A percentile compares a stretch with the other conserved stretches of the same genome.
Evolutionary conservation across 176 grass and related monocot genomes (phyloP).

Genomic region (Stipa capillata): DNA sequence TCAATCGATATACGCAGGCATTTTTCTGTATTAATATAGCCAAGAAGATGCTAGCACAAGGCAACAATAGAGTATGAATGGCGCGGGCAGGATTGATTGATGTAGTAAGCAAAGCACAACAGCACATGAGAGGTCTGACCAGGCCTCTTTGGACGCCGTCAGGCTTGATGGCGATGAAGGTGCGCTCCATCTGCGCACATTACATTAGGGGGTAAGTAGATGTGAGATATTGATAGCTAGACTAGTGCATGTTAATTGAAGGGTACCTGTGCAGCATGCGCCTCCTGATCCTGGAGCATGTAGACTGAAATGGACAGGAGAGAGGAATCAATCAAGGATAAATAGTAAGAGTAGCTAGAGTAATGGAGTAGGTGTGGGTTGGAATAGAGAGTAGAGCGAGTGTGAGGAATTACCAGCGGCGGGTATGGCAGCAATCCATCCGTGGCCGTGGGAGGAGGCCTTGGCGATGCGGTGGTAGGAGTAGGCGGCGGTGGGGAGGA

Average conservation of each 20-base stretch:
- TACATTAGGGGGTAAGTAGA: too few relatives aligned
- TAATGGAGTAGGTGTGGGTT: too few relatives aligned
- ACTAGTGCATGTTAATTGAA: too few relatives aligned
- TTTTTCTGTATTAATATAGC: too few relatives aligned
- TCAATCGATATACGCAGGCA: neutral
- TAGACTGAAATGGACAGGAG: conserved; percentile 29
- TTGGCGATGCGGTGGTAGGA: conserved; percentile 22
- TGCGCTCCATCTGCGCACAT: conserved; percentile 59
- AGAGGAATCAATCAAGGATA: too few relatives aligned
- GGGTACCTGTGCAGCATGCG: conserved; percentile 77
- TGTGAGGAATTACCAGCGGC: conserved; percentile 34
- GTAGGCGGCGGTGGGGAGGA: conserved; percentile 49
- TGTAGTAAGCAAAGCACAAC: neutral
- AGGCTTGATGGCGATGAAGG: conserved; percentile 95
- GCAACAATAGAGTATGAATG: too few relatives aligned
- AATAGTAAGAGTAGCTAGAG: too few relatives aligned
- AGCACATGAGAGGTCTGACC: conserved; percentile 12
- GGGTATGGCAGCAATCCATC: conserved; percentile 46
- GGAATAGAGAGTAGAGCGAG: too few relatives aligned
- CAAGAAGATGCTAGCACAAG: neutral
- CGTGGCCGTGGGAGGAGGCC: neutral
- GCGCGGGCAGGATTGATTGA: neutral
- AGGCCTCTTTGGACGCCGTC: conserved; percentile 95
- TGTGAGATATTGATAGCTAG: too few relatives aligned
- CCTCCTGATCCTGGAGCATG: conserved; percentile 79